A percentile compares a stretch with the other conserved stretches of the same genome.
These are phyloP conservation scores for Recurvomyces mirabilis DNA, from an alignment of 495 filamentous ascomycete species.

Conservation along the genomic window DNA sequence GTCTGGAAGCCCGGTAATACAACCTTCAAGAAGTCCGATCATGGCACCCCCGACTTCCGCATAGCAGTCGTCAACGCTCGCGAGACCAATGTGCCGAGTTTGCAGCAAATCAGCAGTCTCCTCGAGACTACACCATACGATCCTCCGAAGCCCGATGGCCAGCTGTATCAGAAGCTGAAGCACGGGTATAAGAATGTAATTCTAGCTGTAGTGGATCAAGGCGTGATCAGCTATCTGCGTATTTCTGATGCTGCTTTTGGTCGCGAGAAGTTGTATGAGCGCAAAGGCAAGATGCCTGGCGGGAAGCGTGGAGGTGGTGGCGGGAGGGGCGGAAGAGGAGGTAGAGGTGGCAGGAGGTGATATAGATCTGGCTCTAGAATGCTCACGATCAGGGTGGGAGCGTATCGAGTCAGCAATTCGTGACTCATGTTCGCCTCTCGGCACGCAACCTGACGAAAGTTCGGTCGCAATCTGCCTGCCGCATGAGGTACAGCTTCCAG, in stretches of 20 bases:
- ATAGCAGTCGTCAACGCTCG: constrained; percentile 71
- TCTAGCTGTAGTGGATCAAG: constrained; percentile 79
- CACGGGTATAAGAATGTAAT: constrained; percentile 77
- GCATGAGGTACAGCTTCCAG: no score
- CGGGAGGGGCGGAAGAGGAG: constrained; percentile 29
- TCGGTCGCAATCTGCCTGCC: no score
- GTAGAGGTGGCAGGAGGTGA: constrained; percentile 11
- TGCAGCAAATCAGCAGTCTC: constrained; percentile 57
- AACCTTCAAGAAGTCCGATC: constrained; percentile 60
- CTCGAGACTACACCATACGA: constrained; percentile 57
- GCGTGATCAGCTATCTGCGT: constrained; percentile 76
- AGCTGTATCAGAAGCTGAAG: constrained; percentile 42
- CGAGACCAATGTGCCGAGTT: constrained; percentile 54
- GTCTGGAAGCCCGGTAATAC: constrained; percentile 65
- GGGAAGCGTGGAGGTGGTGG: constrained; percentile 32
- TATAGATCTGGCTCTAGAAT: no score
- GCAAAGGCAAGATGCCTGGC: constrained; percentile 29
- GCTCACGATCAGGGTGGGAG: no score
- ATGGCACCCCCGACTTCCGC: constrained; percentile 66
- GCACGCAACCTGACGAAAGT: no score
- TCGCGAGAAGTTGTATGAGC: constrained; percentile 53
- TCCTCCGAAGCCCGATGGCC: constrained; percentile 34
- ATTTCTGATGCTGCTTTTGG: constrained; percentile 71
- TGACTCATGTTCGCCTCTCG: no score
- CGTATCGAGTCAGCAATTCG: no score